A percentile compares a stretch with the other conserved stretches of the same genome.
phyloP scores from a whole-genome alignment of 139 green algal genomes.

The Chlamydomonas sphaeroides region DNA sequence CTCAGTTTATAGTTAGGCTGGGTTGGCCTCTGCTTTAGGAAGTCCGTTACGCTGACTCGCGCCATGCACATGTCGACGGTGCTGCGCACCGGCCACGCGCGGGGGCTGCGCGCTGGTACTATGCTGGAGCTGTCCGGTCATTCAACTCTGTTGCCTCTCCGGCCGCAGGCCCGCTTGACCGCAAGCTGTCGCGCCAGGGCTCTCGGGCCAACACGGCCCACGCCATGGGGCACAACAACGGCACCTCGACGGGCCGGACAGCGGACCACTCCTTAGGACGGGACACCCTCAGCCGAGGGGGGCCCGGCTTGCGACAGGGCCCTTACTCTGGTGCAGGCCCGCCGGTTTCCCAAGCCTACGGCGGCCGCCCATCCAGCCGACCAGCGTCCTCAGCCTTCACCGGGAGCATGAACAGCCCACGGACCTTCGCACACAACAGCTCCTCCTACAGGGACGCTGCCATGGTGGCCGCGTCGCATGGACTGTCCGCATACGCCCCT shows the following conservation, averaged over 20 bases:
- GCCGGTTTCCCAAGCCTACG: neutral
- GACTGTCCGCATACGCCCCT: constrained; percentile 6
- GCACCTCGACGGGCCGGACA: neutral
- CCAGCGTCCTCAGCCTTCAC: neutral
- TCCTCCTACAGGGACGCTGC: constrained; percentile 31
- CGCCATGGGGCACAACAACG: neutral
- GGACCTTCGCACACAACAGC: neutral
- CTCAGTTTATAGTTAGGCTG: too few relatives aligned
- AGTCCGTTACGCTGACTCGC: too few relatives aligned
- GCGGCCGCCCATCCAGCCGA: neutral
- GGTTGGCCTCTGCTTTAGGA: too few relatives aligned
- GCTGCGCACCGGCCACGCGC: too few relatives aligned
- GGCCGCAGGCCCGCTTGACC: too few relatives aligned
- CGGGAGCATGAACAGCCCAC: constrained; percentile 19
- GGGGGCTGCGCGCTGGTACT: too few relatives aligned
- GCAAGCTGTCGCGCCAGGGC: constrained; percentile 1
- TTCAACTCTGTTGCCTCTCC: neutral
- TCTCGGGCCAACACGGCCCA: neutral
- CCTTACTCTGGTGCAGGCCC: neutral
- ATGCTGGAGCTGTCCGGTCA: neutral
- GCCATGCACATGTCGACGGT: too few relatives aligned
- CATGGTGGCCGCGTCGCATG: constrained; percentile 12
- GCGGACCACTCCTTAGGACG: neutral
- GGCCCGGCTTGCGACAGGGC: neutral
- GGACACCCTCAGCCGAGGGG: neutral